These are phyloP conservation scores for Pyrenopolyporus hunteri DNA, from an alignment of 495 filamentous ascomycete genomes.

Conservation along the genomic window DNA sequence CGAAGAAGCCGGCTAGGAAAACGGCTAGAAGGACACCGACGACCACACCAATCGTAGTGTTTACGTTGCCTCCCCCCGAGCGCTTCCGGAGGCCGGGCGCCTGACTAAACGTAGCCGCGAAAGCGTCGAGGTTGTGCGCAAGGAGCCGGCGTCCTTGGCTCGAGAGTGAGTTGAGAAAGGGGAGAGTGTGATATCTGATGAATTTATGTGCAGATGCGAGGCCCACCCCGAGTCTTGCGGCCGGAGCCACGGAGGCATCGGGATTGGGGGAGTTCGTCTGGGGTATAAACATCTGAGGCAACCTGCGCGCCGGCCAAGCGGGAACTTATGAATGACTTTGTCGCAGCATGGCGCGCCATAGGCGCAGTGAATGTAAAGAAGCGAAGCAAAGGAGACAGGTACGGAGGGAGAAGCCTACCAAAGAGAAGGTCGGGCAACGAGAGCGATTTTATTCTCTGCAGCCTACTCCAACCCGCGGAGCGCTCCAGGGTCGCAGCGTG, in stretches of 20 bases:
- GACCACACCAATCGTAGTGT: constrained; percentile 45
- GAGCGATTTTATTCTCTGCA: constrained; percentile 33
- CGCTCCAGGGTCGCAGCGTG: constrained; percentile 30
- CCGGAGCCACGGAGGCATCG: constrained; percentile 18
- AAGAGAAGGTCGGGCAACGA: constrained; percentile 23
- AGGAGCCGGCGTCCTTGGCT: constrained; percentile 4
- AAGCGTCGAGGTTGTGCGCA: constrained; percentile 1
- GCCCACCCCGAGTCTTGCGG: constrained; percentile 11
- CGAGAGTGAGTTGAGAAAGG: constrained; percentile 15
- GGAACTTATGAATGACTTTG: constrained; percentile 17
- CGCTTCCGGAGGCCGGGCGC: constrained; percentile 17
- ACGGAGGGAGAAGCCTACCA: constrained; percentile 14
- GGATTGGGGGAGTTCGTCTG: constrained; percentile 14
- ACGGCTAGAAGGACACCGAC: constrained; percentile 44
- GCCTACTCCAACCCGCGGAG: constrained; percentile 23
- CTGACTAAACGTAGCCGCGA: constrained; percentile 9
- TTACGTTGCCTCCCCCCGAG: constrained; percentile 21
- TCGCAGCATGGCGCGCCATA: constrained; percentile 26
- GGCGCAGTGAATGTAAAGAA: constrained; percentile 29
- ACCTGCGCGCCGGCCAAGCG: constrained; percentile 14
- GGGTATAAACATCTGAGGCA: constrained; percentile 32
- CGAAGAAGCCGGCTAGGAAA: constrained; percentile 40
- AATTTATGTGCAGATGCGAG: constrained; percentile 4
- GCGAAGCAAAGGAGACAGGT: constrained; percentile 12
- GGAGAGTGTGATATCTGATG: constrained; percentile 5